Conservation (phyloP, 208 protist species). For the Leishmania amazonensis region DNA sequence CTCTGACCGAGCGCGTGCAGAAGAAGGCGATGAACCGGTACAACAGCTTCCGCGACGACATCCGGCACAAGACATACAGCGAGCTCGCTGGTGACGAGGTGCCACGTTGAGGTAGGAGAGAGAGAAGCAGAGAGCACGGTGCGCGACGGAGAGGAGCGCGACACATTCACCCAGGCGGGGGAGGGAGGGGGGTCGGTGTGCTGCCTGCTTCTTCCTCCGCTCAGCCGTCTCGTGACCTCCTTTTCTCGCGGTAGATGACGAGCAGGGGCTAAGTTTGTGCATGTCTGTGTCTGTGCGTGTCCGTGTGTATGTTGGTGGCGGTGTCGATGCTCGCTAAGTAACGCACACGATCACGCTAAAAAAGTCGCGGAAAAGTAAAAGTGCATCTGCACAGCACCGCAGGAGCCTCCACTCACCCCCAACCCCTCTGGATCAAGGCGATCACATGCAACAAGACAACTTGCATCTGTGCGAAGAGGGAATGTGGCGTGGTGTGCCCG, state of each 20-base stretch:
- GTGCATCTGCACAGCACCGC: background rate
- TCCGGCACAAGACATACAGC: constrained; percentile 83
- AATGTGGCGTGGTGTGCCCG: background rate
- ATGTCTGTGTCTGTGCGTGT: background rate
- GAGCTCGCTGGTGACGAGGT: constrained; percentile 71
- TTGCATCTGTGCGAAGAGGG: background rate
- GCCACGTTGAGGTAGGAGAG: constrained; percentile 38
- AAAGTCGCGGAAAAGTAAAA: background rate
- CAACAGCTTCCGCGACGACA: constrained; percentile 81
- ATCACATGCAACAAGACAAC: background rate
- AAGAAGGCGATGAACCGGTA: constrained; percentile 93
- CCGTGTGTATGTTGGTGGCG: background rate
- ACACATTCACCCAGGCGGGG: background rate
- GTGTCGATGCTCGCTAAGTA: background rate
- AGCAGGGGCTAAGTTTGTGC: background rate
- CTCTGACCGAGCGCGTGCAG: constrained; percentile 80
- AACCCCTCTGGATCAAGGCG: background rate
- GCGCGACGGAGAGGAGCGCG: background rate
- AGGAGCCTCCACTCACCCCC: background rate
- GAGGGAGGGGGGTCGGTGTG: too few species aligned
- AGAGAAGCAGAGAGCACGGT: background rate
- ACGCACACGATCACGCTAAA: background rate
- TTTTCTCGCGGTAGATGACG: background rate
- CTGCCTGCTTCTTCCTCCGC: background rate
- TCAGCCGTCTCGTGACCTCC: background rate